phyloP scores from a whole-genome alignment of 371 early-diverging fungal genomes.

The Thermomucor indicae-seudaticae region DNA sequence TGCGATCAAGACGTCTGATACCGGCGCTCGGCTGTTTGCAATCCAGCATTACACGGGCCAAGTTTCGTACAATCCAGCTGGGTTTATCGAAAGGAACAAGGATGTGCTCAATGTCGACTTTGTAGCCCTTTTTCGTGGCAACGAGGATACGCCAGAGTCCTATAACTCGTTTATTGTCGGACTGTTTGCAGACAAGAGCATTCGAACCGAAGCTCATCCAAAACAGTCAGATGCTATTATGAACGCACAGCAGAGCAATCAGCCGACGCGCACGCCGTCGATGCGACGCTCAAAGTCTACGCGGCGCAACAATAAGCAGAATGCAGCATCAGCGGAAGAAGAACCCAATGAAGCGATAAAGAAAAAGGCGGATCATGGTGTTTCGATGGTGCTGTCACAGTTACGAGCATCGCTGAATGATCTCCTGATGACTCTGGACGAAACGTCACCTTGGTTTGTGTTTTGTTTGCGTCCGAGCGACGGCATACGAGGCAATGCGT shows the following conservation, averaged over 20 bases:
- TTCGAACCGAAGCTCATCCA: constrained; percentile 60
- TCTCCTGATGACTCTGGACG: constrained; percentile 74
- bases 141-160: constrained; percentile 40
- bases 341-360: constrained; percentile 7
- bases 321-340: too few relatives aligned
- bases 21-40: constrained; percentile 50
- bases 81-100: constrained; percentile 70
- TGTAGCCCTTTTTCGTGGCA: constrained; percentile 62
- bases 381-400: constrained; percentile 47
- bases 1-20: constrained; percentile 34
- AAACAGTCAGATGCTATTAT: constrained; percentile 56
- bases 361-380: constrained; percentile 16
- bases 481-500: constrained; percentile 48
- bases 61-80: constrained; percentile 71
- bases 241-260: constrained; percentile 54
- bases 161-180: constrained; percentile 43
- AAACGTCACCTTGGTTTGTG: constrained; percentile 87
- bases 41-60: constrained; percentile 80
- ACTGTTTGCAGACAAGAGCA: constrained; percentile 33
- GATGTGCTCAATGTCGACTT: constrained; percentile 78
- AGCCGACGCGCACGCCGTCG: constrained; percentile 49
- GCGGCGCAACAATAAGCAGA: constrained; percentile 13
- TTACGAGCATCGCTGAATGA: constrained; percentile 74
- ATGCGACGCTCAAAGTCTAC: constrained; percentile 40
- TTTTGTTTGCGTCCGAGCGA: constrained; percentile 78